Evolutionary conservation across 257 asterid genomes (phyloP).

Genomic region (Marsdenia floribunda): DNA sequence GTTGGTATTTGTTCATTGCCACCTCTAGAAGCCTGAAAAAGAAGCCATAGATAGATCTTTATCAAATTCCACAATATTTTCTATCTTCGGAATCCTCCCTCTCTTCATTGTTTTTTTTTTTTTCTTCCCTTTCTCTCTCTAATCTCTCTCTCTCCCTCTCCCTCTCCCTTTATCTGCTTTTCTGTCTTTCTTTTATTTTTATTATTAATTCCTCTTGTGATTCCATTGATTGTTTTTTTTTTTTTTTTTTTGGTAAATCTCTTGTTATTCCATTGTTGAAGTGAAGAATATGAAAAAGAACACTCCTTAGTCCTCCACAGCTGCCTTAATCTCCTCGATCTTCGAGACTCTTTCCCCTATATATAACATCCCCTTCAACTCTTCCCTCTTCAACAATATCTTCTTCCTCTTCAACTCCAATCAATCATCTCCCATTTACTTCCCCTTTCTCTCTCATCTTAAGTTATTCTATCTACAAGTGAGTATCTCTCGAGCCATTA

Average conservation of each 20-base stretch:
- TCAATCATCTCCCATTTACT: not conserved
- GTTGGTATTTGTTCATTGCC: constrained; percentile 49
- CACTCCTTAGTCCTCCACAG: constrained; percentile 16
- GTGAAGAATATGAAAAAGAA: constrained; percentile 31
- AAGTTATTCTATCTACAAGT: constrained; percentile 4
- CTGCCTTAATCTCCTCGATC: constrained; percentile 39
- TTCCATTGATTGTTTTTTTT: constrained; percentile 30
- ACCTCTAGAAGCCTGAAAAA: constrained; percentile 50
- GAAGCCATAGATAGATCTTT: constrained; percentile 47
- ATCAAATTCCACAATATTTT: constrained; percentile 54
- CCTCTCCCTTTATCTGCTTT: constrained; percentile 16
- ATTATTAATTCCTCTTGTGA: constrained; percentile 18
- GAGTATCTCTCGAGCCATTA: not conserved
- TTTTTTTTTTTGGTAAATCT: no score
- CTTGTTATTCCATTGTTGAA: constrained; percentile 39
- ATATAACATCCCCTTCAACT: not conserved
- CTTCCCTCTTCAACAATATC: constrained; percentile 6
- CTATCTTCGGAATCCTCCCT: constrained; percentile 37
- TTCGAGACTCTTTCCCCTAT: constrained; percentile 27
- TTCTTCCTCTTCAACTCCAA: constrained; percentile 7
- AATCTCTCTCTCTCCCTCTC: no score
- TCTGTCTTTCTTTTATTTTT: constrained; percentile 3
- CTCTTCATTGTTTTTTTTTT: not conserved
- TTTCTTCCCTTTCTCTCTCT: no score
- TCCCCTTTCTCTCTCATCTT: not conserved